Evolutionary conservation across 306 rosid genomes (phyloP), one percentile per base, ranked within the genome.

Genomic region (Sindora glabra): DNA sequence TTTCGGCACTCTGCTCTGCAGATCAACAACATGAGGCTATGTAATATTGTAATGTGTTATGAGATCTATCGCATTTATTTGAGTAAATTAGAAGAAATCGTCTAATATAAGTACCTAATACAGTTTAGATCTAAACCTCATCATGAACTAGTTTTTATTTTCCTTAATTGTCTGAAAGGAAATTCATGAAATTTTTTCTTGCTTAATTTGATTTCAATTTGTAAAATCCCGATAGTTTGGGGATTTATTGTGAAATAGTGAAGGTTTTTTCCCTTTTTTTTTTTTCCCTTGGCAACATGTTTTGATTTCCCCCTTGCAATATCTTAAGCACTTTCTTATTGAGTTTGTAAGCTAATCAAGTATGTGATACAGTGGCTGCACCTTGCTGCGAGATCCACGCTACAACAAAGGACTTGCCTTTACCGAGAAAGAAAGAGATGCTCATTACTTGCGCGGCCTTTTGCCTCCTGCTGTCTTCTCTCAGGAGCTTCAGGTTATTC

Each of bases 401-500:
- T 83, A 92, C 84, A 83, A 92, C 90, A 92, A 92, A 65, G 98
- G 98, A 6, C 87, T 92, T 27, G 88, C 95, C 59, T 92, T 85
- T 81, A 69, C 74, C 8, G 96, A 85, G 77, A 80, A 68, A 19
- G 96, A 92, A 67, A 86, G 98, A 74, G 98, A 92, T 72, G 86
- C 96, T 40, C 98, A 92, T 75, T 92, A 88, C 80, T 51, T 92
- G 68, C 96, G 96, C 16, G 98, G 98, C 40, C 95, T 92, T 67
- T 75, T 92, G 76, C 98, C 98, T 40, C 96, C 98, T 0, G 75
- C 86, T 15, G 17, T 83, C 25, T 53, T 86, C 59, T 53, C 52
- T 71, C 98, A 92, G 64, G 89, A 88, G 8, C 98, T 88, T 80
- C 98, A 91, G 95, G 97, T 90, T 18, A 23, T 47, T 50, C 50